phyloP scores from a whole-genome alignment of 805 yeast species.

The Lipomyces oligophaga region DNA sequence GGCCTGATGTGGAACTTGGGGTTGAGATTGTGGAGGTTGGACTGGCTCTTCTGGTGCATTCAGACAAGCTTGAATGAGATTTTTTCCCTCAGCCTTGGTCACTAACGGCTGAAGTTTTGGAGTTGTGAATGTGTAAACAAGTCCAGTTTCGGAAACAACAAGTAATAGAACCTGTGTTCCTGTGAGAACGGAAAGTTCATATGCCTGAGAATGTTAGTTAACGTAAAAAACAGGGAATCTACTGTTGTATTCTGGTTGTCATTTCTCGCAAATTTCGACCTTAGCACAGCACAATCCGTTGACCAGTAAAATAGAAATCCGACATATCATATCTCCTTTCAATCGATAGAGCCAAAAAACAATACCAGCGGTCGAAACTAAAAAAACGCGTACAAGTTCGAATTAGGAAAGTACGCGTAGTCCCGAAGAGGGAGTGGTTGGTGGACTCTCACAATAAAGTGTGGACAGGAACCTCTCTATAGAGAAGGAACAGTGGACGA shows the following conservation, averaged over 20 bases:
- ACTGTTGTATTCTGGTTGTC: too few species aligned
- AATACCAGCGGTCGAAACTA: too few species aligned
- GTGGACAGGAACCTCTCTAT: too few species aligned
- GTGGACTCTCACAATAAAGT: neutral
- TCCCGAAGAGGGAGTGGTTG: constrained; percentile 11
- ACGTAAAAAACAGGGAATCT: neutral
- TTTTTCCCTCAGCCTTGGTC: constrained; percentile 95
- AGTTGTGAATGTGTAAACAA: constrained; percentile 97
- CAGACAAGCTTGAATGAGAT: constrained; percentile 91
- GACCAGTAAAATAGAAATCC: neutral
- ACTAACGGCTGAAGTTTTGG: constrained; percentile 97
- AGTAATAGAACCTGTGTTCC: constrained; percentile 94
- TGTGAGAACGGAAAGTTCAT: constrained; percentile 90
- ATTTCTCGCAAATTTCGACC: too few species aligned
- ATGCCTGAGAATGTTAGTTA: constrained; percentile 49
- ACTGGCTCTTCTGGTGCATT: constrained; percentile 63
- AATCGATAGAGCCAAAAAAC: too few species aligned
- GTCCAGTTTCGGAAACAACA: constrained; percentile 97
- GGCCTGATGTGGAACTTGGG: constrained; percentile 8
- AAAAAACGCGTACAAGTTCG: too few species aligned
- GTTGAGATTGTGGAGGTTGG: constrained; percentile 11
- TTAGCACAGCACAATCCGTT: neutral
- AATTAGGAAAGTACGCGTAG: constrained; percentile 19
- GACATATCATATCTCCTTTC: too few species aligned
- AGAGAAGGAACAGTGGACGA: too few species aligned